Base-by-base conservation (phyloP, 176 grass and related monocot genomes). In the Aegilops sharonensis region DNA sequence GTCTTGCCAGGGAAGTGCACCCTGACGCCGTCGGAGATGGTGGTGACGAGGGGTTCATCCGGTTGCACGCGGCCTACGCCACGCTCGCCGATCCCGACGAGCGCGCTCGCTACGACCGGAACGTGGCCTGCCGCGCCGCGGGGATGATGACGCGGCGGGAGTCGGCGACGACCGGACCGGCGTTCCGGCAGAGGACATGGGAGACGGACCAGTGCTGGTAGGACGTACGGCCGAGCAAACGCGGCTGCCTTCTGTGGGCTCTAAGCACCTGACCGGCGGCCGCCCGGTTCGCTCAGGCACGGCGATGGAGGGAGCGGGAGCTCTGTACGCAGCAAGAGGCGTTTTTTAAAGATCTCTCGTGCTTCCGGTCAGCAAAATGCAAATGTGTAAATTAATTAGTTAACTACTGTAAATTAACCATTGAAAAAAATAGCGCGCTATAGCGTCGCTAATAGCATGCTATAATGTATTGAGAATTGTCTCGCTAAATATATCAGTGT, bases 21-120 rank as follows among this genome's bases (percentile, higher is more conserved):
- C 95, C 95, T 11, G 92, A 97, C 86, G 86, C 71, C 18, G 42
- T 7, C 6, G 37, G 73, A 0, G 77, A 2, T 1, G n/a, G 17
- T n/a, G 87, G 84, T 14, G 78, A 81, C 29, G 72, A 90, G 23
- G 85, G 79, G 14, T 98, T 98, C 91, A 93, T 95, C 37, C 81
- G 83, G 60, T 75, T 95, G 56, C 95, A 95, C 78, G 71, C 72
- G 8, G 91, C 95, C 52, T 98, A 95, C 63, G 82, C 91, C 68
- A 89, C 91, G 72, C 89, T 98, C 17, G 85, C 89, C 11, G 85
- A 95, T 27, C 89, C 93, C 13, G 82, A 85, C 29, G 80, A 90
- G 80, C 87, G 30, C 30, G 91, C 91, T 6, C 82, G 79, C 6
- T 98, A 98, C 86, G 95, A 98, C 67, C 80, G 93, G 7, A 34